Conservation (phyloP, 768 basidiomycete genomes). For the Mycena galopus region DNA sequence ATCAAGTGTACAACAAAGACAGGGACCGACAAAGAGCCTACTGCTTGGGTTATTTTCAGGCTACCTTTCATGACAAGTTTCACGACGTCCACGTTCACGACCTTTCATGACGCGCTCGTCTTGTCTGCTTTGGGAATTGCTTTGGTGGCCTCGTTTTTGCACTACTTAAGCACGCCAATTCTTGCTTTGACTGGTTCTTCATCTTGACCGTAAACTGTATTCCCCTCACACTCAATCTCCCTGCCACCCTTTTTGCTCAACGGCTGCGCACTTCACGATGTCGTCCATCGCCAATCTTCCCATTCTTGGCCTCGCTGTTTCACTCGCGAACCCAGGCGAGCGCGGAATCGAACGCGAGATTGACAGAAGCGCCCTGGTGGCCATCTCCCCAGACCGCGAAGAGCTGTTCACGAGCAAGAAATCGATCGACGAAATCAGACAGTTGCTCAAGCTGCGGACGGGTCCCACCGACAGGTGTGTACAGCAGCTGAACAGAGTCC, state of each 20-base stretch:
- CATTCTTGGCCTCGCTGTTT: conserved; percentile 37
- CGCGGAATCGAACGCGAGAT: conserved; percentile 46
- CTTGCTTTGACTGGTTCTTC: conserved; percentile 1
- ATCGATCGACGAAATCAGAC: conserved; percentile 46
- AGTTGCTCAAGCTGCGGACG: conserved; percentile 46
- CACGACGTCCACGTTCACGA: background rate
- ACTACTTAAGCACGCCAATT: conserved; percentile 20
- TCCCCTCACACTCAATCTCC: conserved; percentile 17
- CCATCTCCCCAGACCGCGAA: conserved; percentile 53
- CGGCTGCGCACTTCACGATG: conserved; percentile 16
- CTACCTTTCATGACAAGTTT: background rate
- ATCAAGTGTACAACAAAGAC: background rate
- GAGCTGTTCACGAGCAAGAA: conserved; percentile 42
- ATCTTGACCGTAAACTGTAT: conserved; percentile 21
- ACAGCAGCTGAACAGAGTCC: background rate
- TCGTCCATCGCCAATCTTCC: conserved; percentile 34
- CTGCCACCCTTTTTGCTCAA: conserved; percentile 15
- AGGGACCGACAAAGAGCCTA: background rate
- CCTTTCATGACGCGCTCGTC: too few relatives aligned
- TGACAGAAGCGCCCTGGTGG: conserved; percentile 42
- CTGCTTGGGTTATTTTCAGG: background rate
- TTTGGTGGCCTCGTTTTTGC: conserved; percentile 10
- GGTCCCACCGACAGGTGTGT: conserved; percentile 39
- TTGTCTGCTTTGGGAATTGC: conserved; percentile 3
- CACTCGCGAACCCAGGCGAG: conserved; percentile 23